Conservation (phyloP, 768 basidiomycete species). For the Auricularia sp. region DNA sequence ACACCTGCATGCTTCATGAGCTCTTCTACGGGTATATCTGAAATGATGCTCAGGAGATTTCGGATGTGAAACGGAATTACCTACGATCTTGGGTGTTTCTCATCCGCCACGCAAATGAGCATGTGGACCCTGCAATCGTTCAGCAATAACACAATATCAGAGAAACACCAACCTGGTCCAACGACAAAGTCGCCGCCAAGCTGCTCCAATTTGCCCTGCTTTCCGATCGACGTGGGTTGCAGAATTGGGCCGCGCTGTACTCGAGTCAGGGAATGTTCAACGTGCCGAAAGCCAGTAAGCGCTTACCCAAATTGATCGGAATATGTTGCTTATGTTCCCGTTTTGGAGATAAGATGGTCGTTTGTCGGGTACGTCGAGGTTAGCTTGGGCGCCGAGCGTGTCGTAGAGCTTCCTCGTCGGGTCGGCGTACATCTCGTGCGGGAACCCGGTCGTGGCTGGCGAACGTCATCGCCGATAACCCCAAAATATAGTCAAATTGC, state of each 20-base stretch:
- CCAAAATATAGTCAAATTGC: neutral
- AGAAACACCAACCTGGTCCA: conserved; percentile 4
- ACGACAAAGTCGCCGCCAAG: conserved; percentile 31
- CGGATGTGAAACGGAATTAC: conserved; percentile 6
- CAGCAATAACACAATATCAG: neutral
- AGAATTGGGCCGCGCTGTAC: conserved; percentile 14
- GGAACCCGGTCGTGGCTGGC: conserved; percentile 36
- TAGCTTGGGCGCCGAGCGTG: conserved; percentile 47
- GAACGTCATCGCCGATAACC: neutral
- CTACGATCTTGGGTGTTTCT: neutral
- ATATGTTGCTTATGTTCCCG: too few relatives aligned
- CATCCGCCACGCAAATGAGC: neutral
- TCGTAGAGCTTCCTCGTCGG: conserved; percentile 50
- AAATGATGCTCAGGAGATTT: neutral
- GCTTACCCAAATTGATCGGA: too few relatives aligned
- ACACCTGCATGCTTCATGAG: conserved; percentile 38
- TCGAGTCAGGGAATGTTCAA: too few relatives aligned
- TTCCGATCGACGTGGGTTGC: conserved; percentile 15
- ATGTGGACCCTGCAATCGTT: neutral
- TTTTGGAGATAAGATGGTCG: neutral
- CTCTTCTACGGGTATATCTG: conserved; percentile 41
- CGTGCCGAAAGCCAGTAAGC: too few relatives aligned
- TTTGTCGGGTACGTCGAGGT: conserved; percentile 24
- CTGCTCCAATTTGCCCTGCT: conserved; percentile 20
- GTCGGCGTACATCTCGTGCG: conserved; percentile 51